Base-by-base conservation (phyloP, 2,329 filamentous ascomycete species). In the Aspergillus tanneri region DNA sequence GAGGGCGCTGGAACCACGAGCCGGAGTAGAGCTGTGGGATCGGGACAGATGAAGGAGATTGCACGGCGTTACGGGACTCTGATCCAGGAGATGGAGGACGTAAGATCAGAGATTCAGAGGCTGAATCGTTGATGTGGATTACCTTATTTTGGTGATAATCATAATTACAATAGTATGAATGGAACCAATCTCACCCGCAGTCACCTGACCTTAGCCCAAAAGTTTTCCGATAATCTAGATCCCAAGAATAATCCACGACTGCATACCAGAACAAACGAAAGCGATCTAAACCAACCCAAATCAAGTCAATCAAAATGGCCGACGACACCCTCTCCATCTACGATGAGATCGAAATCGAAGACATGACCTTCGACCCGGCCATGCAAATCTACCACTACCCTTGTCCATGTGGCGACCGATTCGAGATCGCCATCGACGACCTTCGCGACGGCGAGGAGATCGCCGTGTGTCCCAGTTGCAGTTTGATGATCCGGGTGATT, bases 341-440 rank as follows among this genome's bases (percentile, higher is more conserved):
- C 77, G 92, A 97, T 66, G 92, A 96, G 72, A 92, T 97, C 72
- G 92, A 97, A 70, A 96, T 97, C 75, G 92, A 97, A 71, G 93
- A 99, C 73, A 95, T 96, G 90, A 93, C 88, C 63, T 96, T 83
- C 69, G 90, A 96, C 71, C 75, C 84, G 38, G 78, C 79, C 3
- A 80, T 90, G 32, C 86, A 96, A 69, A 86, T 96, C 60, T 99
- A 96, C 76, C 87, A 92, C 73, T 96, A 95, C 70, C 93, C 93
- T 11, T 99, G 93, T 69, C 93, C 93, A 1, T 99, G 93, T 72
- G 93, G 93, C 75, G 93, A 99, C 74, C 83, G 88, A 51, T 99
- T 99, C 75, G 88, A 96, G 75, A 96, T 93, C 65, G 82, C 81
- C 16, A 83, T 97, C 47, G 83, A 80, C 46, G 91, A 97, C 69